phyloP scores from a whole-genome alignment of 108 stramenopile species.

The Aureococcus anophagefferens region DNA sequence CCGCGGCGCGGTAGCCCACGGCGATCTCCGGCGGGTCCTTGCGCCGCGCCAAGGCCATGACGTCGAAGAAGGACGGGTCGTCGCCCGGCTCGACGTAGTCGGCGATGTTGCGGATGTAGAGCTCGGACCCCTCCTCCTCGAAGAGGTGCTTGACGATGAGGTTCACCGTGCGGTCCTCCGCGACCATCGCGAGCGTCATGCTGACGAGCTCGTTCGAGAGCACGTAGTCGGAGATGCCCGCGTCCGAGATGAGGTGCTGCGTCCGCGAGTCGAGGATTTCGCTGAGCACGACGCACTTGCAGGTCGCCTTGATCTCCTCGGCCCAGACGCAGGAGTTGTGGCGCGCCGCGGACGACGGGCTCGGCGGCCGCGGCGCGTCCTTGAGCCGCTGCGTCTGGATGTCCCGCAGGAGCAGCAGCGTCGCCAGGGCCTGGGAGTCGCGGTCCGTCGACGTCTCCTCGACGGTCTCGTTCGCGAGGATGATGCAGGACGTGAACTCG shows the following conservation, averaged over 20 bases:
- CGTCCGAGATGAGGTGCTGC: constrained; percentile 30
- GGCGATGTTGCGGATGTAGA: constrained; percentile 17
- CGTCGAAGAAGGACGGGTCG: constrained; percentile 31
- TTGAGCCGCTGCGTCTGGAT: not conserved
- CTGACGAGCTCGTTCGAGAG: constrained; percentile 38
- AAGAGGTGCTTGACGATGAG: constrained; percentile 29
- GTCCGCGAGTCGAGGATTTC: constrained; percentile 45
- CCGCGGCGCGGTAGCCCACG: constrained; percentile 31
- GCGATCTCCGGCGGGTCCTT: constrained; percentile 24
- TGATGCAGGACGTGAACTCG: constrained; percentile 37
- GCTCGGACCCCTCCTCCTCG: constrained; percentile 35
- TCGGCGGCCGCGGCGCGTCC: not conserved
- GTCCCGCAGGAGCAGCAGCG: constrained; percentile 17
- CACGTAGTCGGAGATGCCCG: constrained; percentile 30
- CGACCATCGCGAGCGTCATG: constrained; percentile 31
- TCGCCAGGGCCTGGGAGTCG: constrained; percentile 17
- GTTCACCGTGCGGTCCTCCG: constrained; percentile 42
- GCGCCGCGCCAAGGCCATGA: constrained; percentile 22
- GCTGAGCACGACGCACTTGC: constrained; percentile 18
- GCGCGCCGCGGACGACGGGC: not conserved
- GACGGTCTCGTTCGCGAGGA: constrained; percentile 31
- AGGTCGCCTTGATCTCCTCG: not conserved
- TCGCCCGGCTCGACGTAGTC: constrained; percentile 20
- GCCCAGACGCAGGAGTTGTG: not conserved
- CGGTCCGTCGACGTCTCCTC: constrained; percentile 22